Evolutionary conservation across 495 filamentous ascomycete genomes (phyloP).

Genomic region (Aspergillus panamensis): DNA sequence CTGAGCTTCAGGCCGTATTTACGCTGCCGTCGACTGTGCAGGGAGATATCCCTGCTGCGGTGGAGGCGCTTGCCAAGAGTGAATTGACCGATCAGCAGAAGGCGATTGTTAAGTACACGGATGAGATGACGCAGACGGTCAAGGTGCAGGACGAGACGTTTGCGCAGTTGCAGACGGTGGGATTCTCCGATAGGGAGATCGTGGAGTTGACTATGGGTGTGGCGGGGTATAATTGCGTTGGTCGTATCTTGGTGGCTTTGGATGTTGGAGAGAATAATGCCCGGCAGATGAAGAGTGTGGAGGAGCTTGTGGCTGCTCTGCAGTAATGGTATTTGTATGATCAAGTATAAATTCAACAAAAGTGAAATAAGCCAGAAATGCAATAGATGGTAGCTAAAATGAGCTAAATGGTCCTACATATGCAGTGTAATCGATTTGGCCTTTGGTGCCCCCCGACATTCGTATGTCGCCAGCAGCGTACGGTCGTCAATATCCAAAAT

Average conservation of each 20-base stretch:
- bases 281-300: slow-evolving; percentile 42
- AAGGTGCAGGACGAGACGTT: slow-evolving; percentile 56
- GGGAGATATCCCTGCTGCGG: slow-evolving; percentile 24
- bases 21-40: slow-evolving; percentile 38
- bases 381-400: slow-evolving; percentile 3
- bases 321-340: slow-evolving; percentile 4
- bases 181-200: slow-evolving; percentile 56
- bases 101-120: slow-evolving; percentile 59
- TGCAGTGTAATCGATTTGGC: slow-evolving; percentile 35
- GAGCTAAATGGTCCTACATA: neutral
- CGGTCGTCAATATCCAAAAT: slow-evolving; percentile 37
- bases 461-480: slow-evolving; percentile 40
- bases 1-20: slow-evolving; percentile 45
- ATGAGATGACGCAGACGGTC: slow-evolving; percentile 64
- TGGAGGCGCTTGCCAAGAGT: slow-evolving; percentile 27
- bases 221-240: slow-evolving; percentile 83
- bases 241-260: slow-evolving; percentile 76
- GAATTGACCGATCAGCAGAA: slow-evolving; percentile 56
- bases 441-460: slow-evolving; percentile 35
- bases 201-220: slow-evolving; percentile 72
- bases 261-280: slow-evolving; percentile 59
- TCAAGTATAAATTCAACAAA: neutral
- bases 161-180: slow-evolving; percentile 50
- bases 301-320: slow-evolving; percentile 33
- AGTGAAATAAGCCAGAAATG: neutral